Conservation (phyloP, 129 eudicot genomes). For the Logfia minima region DNA sequence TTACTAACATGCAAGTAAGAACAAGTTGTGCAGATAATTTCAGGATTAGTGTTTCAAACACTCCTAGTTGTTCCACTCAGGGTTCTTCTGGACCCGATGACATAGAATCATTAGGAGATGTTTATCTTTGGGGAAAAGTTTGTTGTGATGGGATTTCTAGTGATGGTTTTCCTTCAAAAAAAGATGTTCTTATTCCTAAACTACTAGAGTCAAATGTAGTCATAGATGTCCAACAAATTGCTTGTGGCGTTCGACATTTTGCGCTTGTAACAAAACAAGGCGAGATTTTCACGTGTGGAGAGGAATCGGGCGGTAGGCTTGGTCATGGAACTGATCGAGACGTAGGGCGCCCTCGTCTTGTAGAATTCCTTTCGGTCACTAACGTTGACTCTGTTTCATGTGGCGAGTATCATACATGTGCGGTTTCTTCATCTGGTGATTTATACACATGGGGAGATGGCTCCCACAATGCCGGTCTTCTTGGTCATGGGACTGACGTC, state of each 20-base stretch:
- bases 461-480: slow-evolving; percentile 75
- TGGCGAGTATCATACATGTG: slow-evolving; percentile 92
- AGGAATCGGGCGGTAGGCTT: slow-evolving; percentile 90
- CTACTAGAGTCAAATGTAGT: slow-evolving; percentile 77
- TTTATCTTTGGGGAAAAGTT: slow-evolving; percentile 89
- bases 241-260: slow-evolving; percentile 83
- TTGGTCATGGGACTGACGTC: slow-evolving; percentile 86
- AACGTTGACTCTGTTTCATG: slow-evolving; percentile 74
- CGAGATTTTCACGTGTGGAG: slow-evolving; percentile 98
- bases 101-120: slow-evolving; percentile 91
- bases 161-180: slow-evolving; percentile 42
- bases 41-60: slow-evolving; percentile 86
- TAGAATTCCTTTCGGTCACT: slow-evolving; percentile 63
- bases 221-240: slow-evolving; percentile 81
- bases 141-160: slow-evolving; percentile 54
- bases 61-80: slow-evolving; percentile 85
- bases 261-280: slow-evolving; percentile 94
- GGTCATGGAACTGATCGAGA: slow-evolving; percentile 83
- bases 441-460: slow-evolving; percentile 94
- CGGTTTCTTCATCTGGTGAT: slow-evolving; percentile 74
- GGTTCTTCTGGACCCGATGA: slow-evolving; percentile 91
- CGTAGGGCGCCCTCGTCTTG: slow-evolving; percentile 64
- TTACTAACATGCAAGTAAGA: slow-evolving; percentile 75
- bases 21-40: slow-evolving; percentile 73
- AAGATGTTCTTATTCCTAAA: slow-evolving; percentile 61